Conservation (phyloP, 2,329 filamentous ascomycete genomes). For the Botrytis porri region DNA sequence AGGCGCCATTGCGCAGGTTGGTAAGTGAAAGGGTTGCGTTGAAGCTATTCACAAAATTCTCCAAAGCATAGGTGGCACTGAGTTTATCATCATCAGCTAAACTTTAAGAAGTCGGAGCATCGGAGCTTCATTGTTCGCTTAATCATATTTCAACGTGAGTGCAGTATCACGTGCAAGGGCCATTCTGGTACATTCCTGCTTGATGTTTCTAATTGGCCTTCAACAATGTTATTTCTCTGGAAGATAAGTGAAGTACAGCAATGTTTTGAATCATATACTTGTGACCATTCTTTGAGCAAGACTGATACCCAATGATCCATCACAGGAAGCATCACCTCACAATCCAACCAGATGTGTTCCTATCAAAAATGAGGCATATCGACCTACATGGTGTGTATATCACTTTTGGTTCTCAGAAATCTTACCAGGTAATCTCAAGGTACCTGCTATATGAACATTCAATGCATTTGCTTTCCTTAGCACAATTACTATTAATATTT, state of each 20-base stretch:
- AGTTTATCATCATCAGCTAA: conserved; percentile 6
- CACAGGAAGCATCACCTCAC: neutral
- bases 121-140: conserved; percentile 1
- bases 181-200: neutral
- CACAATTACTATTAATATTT: neutral
- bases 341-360: neutral
- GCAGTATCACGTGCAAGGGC: neutral
- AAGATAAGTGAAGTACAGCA: neutral
- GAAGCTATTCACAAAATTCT: conserved; percentile 17
- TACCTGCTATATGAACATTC: neutral
- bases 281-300: neutral
- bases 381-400: neutral
- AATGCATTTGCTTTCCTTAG: neutral
- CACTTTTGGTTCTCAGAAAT: neutral
- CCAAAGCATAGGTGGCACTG: conserved; percentile 19
- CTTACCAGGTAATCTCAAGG: neutral
- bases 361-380: neutral
- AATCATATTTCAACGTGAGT: neutral
- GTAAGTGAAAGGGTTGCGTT: conserved; percentile 11
- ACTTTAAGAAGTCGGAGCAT: neutral
- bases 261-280: neutral
- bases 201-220: neutral
- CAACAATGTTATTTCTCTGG: neutral
- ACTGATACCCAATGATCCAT: neutral
- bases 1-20: conserved; percentile 56